Conservation (phyloP, 139 green algal species). For the Chlorella sorokiniana region DNA sequence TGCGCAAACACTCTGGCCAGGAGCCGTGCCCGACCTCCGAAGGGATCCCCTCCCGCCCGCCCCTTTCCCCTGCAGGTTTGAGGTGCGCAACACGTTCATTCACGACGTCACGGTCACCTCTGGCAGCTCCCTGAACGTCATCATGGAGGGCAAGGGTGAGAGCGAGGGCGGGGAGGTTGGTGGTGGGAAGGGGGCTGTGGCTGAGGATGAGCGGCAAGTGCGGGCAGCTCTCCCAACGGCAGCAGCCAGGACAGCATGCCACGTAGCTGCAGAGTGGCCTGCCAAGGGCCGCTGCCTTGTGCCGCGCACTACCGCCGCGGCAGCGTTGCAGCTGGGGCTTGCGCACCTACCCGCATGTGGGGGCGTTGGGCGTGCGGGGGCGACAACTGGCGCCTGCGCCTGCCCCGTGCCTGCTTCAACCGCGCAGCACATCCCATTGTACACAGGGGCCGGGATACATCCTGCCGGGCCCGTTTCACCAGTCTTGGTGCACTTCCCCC, state of each 20-base stretch:
- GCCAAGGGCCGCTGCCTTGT: background rate
- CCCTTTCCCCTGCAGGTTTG: background rate
- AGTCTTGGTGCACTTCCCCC: too few relatives aligned
- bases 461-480: too few relatives aligned
- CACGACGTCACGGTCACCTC: constrained; percentile 1
- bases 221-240: too few relatives aligned
- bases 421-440: too few relatives aligned
- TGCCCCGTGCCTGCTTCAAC: too few relatives aligned
- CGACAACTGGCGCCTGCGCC: too few relatives aligned
- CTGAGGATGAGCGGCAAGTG: background rate
- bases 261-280: too few relatives aligned
- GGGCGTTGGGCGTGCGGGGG: too few relatives aligned
- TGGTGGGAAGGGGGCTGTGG: background rate
- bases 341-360: too few relatives aligned
- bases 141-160: background rate
- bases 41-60: background rate
- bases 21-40: background rate
- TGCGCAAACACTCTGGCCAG: too few relatives aligned
- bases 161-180: background rate
- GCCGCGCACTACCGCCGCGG: background rate
- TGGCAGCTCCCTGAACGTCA: background rate
- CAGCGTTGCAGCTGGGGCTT: background rate
- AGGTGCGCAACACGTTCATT: background rate
- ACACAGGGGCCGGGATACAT: too few relatives aligned
- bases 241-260: too few relatives aligned